Conservation (phyloP, 306 rosid genomes). For the Herpetospermum pedunculosum region DNA sequence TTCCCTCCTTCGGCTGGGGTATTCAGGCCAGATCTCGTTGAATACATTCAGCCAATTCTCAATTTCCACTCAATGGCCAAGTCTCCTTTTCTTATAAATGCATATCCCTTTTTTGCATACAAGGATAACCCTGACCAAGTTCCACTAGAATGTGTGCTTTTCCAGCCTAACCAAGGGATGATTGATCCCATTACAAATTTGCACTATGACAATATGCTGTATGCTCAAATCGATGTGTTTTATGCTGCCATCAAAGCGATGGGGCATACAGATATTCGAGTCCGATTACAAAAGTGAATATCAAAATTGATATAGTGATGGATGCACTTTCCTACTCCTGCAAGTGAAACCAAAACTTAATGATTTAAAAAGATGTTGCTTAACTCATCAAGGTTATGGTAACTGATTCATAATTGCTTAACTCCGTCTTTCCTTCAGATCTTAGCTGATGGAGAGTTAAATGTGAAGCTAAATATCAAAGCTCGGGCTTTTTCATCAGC, state of each 20-base stretch:
- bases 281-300: too few relatives aligned
- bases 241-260: slow-evolving; percentile 56
- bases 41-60: slow-evolving; percentile 46
- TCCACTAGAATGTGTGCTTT: slow-evolving; percentile 42
- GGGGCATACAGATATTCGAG: slow-evolving; percentile 58
- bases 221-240: slow-evolving; percentile 80
- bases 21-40: slow-evolving; percentile 38
- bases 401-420: not conserved
- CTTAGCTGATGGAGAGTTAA: slow-evolving; percentile 74
- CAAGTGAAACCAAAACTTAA: not conserved
- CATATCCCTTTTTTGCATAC: slow-evolving; percentile 78
- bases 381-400: not conserved
- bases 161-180: slow-evolving; percentile 63
- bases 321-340: too few relatives aligned
- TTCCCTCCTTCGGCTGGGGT: slow-evolving; percentile 67
- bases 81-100: slow-evolving; percentile 60
- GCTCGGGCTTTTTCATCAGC: slow-evolving; percentile 78
- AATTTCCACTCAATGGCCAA: slow-evolving; percentile 42
- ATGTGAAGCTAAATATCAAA: slow-evolving; percentile 62
- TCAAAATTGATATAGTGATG: too few relatives aligned
- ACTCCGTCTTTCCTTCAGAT: slow-evolving; percentile 35
- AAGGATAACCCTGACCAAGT: slow-evolving; percentile 47
- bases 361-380: not conserved
- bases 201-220: slow-evolving; percentile 77
- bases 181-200: slow-evolving; percentile 51